Conservation (phyloP, 148 eudicot genomes). For the Suaeda aralocaspica region DNA sequence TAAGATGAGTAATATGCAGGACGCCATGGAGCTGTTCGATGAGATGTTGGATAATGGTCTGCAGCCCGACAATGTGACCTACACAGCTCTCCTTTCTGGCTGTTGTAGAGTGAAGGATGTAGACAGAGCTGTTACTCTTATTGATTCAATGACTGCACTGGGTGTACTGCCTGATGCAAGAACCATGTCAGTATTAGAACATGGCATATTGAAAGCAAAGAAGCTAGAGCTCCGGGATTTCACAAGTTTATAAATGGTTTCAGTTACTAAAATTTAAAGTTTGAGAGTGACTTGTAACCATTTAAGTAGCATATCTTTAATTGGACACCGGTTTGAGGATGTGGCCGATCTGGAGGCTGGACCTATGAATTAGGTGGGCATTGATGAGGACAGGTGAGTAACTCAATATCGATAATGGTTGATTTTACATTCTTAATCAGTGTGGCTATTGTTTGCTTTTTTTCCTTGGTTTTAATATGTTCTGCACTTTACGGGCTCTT, state of each 20-base stretch:
- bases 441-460: neutral
- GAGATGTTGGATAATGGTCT: slow-evolving; percentile 56
- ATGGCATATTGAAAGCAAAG: slow-evolving; percentile 39
- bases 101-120: slow-evolving; percentile 33
- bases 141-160: slow-evolving; percentile 35
- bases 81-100: slow-evolving; percentile 52
- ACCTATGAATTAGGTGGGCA: neutral
- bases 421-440: neutral
- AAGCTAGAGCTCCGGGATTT: slow-evolving; percentile 29
- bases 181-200: slow-evolving; percentile 30
- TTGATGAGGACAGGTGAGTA: neutral
- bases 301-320: too few species aligned
- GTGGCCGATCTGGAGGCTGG: neutral
- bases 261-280: neutral
- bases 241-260: neutral
- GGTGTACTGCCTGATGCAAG: slow-evolving; percentile 40
- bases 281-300: neutral
- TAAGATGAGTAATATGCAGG: slow-evolving; percentile 45
- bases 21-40: slow-evolving; percentile 43
- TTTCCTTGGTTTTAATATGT: neutral
- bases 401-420: neutral
- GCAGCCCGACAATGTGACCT: slow-evolving; percentile 50
- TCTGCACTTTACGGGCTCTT: too few species aligned
- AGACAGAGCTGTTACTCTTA: slow-evolving; percentile 40
- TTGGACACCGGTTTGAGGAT: too few species aligned